Evolutionary conservation across 441 rosid species (phyloP).

Genomic region (Macaranga tanarius): DNA sequence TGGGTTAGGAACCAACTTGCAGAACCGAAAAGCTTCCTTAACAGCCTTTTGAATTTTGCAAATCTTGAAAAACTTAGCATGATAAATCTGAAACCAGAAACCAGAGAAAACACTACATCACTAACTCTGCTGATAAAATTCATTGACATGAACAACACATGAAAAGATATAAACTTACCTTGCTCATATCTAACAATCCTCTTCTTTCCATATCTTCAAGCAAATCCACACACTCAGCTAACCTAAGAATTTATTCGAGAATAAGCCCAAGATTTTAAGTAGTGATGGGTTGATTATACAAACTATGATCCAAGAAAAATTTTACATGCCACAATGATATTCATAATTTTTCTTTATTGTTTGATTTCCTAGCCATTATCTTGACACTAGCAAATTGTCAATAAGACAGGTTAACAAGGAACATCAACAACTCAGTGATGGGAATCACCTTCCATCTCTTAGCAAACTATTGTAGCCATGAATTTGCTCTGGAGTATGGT

Average conservation of each 20-base stretch:
- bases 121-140: constrained; percentile 3
- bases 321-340: background rate
- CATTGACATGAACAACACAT: background rate
- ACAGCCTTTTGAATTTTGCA: constrained; percentile 73
- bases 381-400: constrained; percentile 9
- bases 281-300: background rate
- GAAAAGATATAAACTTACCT: constrained; percentile 42
- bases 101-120: constrained; percentile 15
- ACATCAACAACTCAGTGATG: constrained; percentile 17
- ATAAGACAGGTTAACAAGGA: constrained; percentile 19
- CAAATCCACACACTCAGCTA: constrained; percentile 59
- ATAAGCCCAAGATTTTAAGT: constrained; percentile 23
- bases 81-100: constrained; percentile 59
- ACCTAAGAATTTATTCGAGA: constrained; percentile 42
- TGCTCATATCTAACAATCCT: constrained; percentile 69
- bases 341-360: constrained; percentile 6
- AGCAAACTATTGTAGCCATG: constrained; percentile 57
- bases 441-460: constrained; percentile 65
- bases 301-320: background rate
- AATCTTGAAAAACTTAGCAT: constrained; percentile 66
- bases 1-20: constrained; percentile 75
- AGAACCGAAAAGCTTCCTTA: constrained; percentile 82
- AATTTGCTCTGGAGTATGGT: constrained; percentile 33
- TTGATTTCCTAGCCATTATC: constrained; percentile 4
- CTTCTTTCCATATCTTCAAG: constrained; percentile 70